A percentile compares a stretch with the other conserved stretches of the same genome.
Conservation (phyloP, 257 asterid species). For the Orobanche coerulescens region DNA sequence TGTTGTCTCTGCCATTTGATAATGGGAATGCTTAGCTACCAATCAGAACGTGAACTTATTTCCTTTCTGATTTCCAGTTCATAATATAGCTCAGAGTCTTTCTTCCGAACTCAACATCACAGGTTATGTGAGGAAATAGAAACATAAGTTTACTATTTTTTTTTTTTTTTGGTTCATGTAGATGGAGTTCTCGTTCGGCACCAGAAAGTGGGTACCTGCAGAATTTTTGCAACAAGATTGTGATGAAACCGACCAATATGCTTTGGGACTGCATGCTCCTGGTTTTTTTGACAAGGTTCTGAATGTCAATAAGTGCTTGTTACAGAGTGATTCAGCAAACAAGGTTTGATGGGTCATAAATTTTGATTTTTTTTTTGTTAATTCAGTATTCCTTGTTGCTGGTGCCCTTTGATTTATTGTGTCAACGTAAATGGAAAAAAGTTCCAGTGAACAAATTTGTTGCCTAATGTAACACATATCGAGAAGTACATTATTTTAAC, state of each 20-base stretch:
- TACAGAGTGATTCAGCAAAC: slow-evolving; percentile 80
- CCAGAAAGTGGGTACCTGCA: slow-evolving; percentile 74
- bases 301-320: slow-evolving; percentile 63
- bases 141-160: slow-evolving; percentile 6
- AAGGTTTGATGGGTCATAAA: slow-evolving; percentile 37
- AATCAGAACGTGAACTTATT: not conserved
- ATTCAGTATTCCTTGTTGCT: slow-evolving; percentile 5
- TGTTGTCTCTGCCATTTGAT: not conserved
- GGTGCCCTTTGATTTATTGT: not conserved
- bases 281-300: slow-evolving; percentile 92
- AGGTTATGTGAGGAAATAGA: slow-evolving; percentile 6
- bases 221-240: slow-evolving; percentile 46
- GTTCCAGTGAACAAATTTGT: not conserved
- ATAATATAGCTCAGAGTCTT: not conserved
- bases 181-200: slow-evolving; percentile 97
- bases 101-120: slow-evolving; percentile 11
- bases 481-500: slow-evolving; percentile 1
- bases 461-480: not conserved
- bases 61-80: not conserved
- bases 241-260: slow-evolving; percentile 38
- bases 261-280: slow-evolving; percentile 95
- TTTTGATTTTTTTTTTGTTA: not conserved
- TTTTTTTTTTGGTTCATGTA: slow-evolving; percentile 30
- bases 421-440: not conserved
- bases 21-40: not conserved